Percentiles rank a stretch among this genome's conserved stretches.
Conservation (phyloP, 1,284 basidiomycete genomes). For the Rhodotorula sp. region DNA sequence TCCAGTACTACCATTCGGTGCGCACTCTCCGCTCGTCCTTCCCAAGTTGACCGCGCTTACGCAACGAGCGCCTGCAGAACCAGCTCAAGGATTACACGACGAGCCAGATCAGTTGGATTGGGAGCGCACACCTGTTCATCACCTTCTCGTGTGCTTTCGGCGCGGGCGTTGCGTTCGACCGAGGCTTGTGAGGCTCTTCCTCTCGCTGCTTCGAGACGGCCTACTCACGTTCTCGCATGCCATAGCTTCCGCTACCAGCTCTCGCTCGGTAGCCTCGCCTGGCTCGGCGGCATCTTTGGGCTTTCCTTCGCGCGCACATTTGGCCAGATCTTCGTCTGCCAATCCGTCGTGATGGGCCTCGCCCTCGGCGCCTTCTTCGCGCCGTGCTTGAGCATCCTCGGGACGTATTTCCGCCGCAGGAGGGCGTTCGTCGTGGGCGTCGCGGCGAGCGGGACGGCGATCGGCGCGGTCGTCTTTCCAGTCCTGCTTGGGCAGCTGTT, state of each 20-base stretch:
- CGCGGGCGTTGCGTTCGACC: slow-evolving; percentile 33
- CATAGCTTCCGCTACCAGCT: slow-evolving; percentile 36
- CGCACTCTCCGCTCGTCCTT: not conserved
- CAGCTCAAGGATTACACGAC: slow-evolving; percentile 27
- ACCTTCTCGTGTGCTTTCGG: slow-evolving; percentile 32
- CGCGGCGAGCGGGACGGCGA: slow-evolving; percentile 28
- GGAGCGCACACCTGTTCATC: slow-evolving; percentile 32
- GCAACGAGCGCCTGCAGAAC: not conserved
- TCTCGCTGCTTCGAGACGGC: too few relatives aligned
- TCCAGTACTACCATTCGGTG: slow-evolving; percentile 22
- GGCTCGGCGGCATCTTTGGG: slow-evolving; percentile 36
- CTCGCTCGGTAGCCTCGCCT: slow-evolving; percentile 26
- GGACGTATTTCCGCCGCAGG: slow-evolving; percentile 28
- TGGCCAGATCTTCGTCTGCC: slow-evolving; percentile 31
- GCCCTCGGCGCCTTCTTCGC: slow-evolving; percentile 34
- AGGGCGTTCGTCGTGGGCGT: slow-evolving; percentile 34
- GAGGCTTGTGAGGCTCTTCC: slow-evolving; percentile 8
- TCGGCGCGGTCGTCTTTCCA: slow-evolving; percentile 35
- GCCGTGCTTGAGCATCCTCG: slow-evolving; percentile 34
- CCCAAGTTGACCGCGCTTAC: not conserved
- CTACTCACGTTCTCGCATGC: too few relatives aligned
- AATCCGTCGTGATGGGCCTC: slow-evolving; percentile 35
- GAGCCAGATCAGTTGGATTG: slow-evolving; percentile 36
- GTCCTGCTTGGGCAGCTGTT: slow-evolving; percentile 32
- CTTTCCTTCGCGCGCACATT: slow-evolving; percentile 27